Base-by-base conservation (phyloP, 805 yeast species). In the Pichia deserticola region DNA sequence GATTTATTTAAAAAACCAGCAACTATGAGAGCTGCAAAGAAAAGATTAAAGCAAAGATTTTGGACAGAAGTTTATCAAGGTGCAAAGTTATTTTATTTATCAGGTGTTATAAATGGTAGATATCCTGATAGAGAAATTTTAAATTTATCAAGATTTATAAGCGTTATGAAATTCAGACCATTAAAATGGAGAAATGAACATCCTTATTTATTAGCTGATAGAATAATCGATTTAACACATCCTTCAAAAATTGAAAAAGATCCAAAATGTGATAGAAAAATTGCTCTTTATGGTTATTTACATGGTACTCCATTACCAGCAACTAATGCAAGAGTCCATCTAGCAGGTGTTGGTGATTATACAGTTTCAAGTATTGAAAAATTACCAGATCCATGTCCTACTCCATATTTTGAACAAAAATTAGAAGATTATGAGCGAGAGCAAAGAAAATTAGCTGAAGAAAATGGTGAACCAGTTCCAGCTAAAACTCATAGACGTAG, bases 21-120 rank as follows among this genome's bases (percentile, higher is more conserved):
- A 11, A 89, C 97, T 1, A 75, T 93, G 63, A 78, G 97, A 60
- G 88, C 95, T 0, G 81, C 97, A 0, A 93, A 93, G 68, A 93
- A 93, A 65, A 78, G 89, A 57, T 78, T 93, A 59, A 93, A 93
- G 69, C 87, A 88, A 63, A 78, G 99, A 62, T 88, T 93, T 67
- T 93, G 99, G 99, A 93, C 99, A 3, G 99, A 93, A 69, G 98
- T 93, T 40, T 93, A 93, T 65, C 95, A 86, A 66, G 99, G 99
- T 60, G 99, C 99, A 29, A 93, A 93, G 66, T 74, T 93, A 38
- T 93, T 93, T 64, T 90, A 92, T 63, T 73, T 93, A 20, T 86
- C 96, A 1, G 99, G 99, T 61, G 97, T 93, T 44, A 77, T 93
- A 47, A 95, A 93, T 62, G 99, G 99, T 40, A 80, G 99, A 63